These are phyloP conservation scores for Xylaria multiplex DNA, from an alignment of 2,329 filamentous ascomycete genomes.

Conservation along the genomic window DNA sequence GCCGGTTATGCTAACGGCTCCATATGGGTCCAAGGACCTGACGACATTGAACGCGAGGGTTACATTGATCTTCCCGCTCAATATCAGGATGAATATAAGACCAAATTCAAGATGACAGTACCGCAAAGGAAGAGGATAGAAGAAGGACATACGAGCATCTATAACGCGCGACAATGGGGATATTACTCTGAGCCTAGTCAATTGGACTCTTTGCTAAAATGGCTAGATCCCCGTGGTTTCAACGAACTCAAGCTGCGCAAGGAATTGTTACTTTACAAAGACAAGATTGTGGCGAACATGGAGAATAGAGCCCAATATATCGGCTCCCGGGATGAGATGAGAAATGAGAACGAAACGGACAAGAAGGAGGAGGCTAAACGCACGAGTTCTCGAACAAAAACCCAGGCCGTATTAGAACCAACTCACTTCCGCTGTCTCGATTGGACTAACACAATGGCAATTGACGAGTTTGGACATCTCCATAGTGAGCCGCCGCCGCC, in stretches of 20 bases:
- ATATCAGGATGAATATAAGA: conserved; percentile 78
- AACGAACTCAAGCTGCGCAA: conserved; percentile 90
- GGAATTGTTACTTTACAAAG: conserved; percentile 80
- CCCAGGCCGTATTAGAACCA: conserved; percentile 59
- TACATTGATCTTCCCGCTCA: conserved; percentile 82
- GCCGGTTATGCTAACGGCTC: conserved; percentile 94
- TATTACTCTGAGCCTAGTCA: conserved; percentile 85
- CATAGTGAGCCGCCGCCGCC: conserved; percentile 66
- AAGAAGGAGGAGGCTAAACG: conserved; percentile 53
- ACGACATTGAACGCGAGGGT: conserved; percentile 84
- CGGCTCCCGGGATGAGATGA: conserved; percentile 53
- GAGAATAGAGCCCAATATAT: conserved; percentile 80
- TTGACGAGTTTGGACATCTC: conserved; percentile 67
- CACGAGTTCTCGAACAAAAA: conserved; percentile 60
- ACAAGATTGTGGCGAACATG: conserved; percentile 83
- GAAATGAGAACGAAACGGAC: conserved; percentile 49
- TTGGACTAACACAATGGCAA: conserved; percentile 67
- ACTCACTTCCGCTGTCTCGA: conserved; percentile 60
- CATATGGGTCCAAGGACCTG: conserved; percentile 95
- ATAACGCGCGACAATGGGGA: conserved; percentile 84
- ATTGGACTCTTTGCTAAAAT: conserved; percentile 81
- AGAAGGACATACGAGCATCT: conserved; percentile 83
- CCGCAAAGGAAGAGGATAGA: conserved; percentile 85
- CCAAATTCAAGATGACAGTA: conserved; percentile 82
- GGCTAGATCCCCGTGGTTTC: conserved; percentile 87